Evolutionary conservation across 352 stramenopile genomes (phyloP).

Genomic region (Detonula confervacea): DNA sequence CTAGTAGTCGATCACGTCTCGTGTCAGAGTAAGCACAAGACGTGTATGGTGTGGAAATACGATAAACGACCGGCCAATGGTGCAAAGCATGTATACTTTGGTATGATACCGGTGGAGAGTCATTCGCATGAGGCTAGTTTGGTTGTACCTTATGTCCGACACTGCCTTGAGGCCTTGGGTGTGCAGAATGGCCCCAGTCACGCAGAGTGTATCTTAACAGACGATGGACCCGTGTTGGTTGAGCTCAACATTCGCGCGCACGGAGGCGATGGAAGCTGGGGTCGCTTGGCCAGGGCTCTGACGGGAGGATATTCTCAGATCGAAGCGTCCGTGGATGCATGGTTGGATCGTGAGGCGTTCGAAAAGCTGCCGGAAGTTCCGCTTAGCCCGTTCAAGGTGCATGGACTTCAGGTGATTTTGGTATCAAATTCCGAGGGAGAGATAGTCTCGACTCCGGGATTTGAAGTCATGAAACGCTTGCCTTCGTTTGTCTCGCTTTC

Average conservation of each 20-base stretch:
- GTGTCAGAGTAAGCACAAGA: no score
- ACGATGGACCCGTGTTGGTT: no score
- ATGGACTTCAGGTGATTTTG: slow-evolving; percentile 91
- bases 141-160: no score
- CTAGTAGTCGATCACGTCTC: no score
- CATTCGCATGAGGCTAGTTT: no score
- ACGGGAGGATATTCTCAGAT: slow-evolving; percentile 90
- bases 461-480: slow-evolving; percentile 90
- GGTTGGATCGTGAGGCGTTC: slow-evolving; percentile 84
- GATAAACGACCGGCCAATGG: no score
- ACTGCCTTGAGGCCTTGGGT: no score
- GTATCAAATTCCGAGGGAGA: slow-evolving; percentile 92
- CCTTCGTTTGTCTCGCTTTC: slow-evolving; percentile 92
- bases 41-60: no score
- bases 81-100: no score
- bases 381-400: slow-evolving; percentile 56
- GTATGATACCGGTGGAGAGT: no score
- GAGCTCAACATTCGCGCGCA: slow-evolving; percentile 93
- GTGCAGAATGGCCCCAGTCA: no score
- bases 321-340: slow-evolving; percentile 87
- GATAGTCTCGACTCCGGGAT: slow-evolving; percentile 89
- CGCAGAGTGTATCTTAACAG: no score
- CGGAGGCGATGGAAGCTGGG: slow-evolving; percentile 91
- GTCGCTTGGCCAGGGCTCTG: slow-evolving; percentile 82
- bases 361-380: slow-evolving; percentile 72